These are phyloP conservation scores for Fusarium keratoplasticum DNA, from an alignment of 2,329 filamentous ascomycete genomes.

Conservation along the genomic window DNA sequence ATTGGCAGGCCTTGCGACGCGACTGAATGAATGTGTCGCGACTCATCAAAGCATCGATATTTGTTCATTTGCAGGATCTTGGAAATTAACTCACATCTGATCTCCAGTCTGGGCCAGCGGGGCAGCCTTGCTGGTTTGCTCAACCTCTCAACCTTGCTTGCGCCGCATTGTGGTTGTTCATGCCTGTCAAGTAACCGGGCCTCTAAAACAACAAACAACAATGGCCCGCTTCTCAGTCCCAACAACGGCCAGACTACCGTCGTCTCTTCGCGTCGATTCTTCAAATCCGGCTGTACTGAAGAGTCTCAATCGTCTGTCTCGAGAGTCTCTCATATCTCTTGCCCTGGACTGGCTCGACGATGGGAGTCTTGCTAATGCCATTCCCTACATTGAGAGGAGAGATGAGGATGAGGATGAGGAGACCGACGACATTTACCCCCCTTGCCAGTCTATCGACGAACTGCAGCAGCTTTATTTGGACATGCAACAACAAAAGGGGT, in stretches of 20 bases:
- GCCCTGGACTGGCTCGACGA: slow-evolving; percentile 83
- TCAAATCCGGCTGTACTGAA: slow-evolving; percentile 74
- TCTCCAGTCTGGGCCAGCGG: background rate
- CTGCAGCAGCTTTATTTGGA: slow-evolving; percentile 74
- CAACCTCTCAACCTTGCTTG: slow-evolving; percentile 13
- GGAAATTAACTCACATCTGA: background rate
- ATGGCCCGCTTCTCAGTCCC: slow-evolving; percentile 74
- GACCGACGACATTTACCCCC: slow-evolving; percentile 75
- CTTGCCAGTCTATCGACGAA: slow-evolving; percentile 72
- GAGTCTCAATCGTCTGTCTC: slow-evolving; percentile 76
- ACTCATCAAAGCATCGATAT: slow-evolving; percentile 21
- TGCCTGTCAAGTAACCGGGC: background rate
- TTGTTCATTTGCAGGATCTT: background rate
- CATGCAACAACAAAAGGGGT: slow-evolving; percentile 70
- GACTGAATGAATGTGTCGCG: slow-evolving; percentile 27
- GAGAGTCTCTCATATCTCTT: slow-evolving; percentile 77
- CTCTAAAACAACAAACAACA: slow-evolving; percentile 27
- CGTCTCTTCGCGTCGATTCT: slow-evolving; percentile 75
- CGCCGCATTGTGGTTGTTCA: slow-evolving; percentile 9
- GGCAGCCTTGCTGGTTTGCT: slow-evolving; percentile 3
- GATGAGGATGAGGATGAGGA: slow-evolving; percentile 66
- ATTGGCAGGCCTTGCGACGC: slow-evolving; percentile 12
- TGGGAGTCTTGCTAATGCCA: slow-evolving; percentile 68
- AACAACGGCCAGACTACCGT: slow-evolving; percentile 77
- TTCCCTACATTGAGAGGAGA: slow-evolving; percentile 48